Evolutionary conservation across 1,284 basidiomycete genomes (phyloP).

Genomic region (Apiotrichum akiyoshidainum): DNA sequence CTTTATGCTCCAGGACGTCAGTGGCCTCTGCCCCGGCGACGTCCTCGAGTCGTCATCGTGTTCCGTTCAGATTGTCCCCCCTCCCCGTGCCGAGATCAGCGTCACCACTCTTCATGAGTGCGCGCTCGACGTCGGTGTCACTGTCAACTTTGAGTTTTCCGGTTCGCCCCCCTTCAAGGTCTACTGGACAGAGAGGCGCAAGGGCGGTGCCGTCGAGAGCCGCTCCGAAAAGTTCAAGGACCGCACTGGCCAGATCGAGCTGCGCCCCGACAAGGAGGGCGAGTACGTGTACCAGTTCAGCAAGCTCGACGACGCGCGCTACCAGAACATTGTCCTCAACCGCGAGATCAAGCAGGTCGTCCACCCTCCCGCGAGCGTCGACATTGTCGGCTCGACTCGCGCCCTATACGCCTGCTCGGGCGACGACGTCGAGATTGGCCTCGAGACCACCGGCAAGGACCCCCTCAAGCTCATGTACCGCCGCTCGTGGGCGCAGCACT

Average conservation of each 20-base stretch:
- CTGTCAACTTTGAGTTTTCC: constrained; percentile 77
- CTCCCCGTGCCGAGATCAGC: constrained; percentile 75
- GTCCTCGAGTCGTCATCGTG: constrained; percentile 77
- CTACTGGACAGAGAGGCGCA: constrained; percentile 70
- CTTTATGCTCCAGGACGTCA: constrained; percentile 70
- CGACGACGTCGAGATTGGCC: constrained; percentile 66
- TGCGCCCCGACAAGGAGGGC: constrained; percentile 78
- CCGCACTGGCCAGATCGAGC: constrained; percentile 75
- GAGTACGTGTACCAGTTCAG: constrained; percentile 79
- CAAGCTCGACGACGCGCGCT: constrained; percentile 77
- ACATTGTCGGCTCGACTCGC: constrained; percentile 60
- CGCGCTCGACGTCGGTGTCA: constrained; percentile 89
- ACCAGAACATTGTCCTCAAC: constrained; percentile 66
- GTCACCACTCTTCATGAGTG: constrained; percentile 91
- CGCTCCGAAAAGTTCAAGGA: constrained; percentile 59
- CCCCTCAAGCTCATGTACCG: constrained; percentile 82
- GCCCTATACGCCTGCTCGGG: constrained; percentile 63
- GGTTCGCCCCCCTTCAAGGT: constrained; percentile 87
- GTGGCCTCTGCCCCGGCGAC: constrained; percentile 74
- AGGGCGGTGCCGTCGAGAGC: constrained; percentile 62
- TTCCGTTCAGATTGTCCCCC: constrained; percentile 67
- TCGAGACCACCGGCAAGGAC: constrained; percentile 78
- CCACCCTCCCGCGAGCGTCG: constrained; percentile 78
- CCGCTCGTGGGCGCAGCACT: constrained; percentile 59
- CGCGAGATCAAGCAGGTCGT: constrained; percentile 77